Evolutionary conservation across 2,329 filamentous ascomycete species (phyloP).

Genomic region (Colletotrichum cordylinicola): DNA sequence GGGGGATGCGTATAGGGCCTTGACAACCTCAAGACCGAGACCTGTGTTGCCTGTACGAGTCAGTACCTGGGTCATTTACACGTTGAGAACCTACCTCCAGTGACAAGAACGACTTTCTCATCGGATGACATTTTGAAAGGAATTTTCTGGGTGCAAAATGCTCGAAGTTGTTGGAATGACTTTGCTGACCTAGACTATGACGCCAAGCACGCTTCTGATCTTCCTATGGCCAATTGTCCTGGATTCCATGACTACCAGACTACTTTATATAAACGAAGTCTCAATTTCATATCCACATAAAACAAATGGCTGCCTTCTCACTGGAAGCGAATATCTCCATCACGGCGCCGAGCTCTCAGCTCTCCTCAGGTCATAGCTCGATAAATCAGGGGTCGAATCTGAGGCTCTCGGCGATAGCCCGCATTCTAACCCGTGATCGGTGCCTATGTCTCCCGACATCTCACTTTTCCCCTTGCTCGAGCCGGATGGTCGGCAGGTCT

Average conservation of each 20-base stretch:
- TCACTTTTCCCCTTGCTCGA: rapidly evolving
- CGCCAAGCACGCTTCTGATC: background rate
- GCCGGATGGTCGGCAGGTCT: background rate
- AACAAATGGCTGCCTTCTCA: no score
- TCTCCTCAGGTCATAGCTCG: background rate
- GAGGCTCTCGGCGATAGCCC: background rate
- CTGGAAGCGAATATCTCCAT: background rate
- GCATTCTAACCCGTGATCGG: background rate
- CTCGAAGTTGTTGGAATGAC: background rate
- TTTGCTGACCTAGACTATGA: background rate
- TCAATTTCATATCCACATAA: no score
- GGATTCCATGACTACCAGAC: background rate
- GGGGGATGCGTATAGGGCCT: slow-evolving; percentile 21
- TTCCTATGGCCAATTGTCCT: background rate
- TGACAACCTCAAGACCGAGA: slow-evolving; percentile 28
- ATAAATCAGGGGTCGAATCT: background rate
- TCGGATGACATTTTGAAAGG: background rate
- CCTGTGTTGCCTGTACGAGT: slow-evolving; percentile 24
- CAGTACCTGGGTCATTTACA: background rate
- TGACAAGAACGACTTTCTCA: background rate
- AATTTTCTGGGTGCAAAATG: no score
- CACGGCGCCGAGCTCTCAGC: background rate
- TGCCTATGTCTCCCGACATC: background rate
- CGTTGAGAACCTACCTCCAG: background rate
- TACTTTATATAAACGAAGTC: background rate